A percentile compares a stretch with the other conserved stretches of the same genome.
These are phyloP conservation scores for Leccinum longicurvipes DNA, from an alignment of 768 basidiomycete species.

Conservation along the genomic window DNA sequence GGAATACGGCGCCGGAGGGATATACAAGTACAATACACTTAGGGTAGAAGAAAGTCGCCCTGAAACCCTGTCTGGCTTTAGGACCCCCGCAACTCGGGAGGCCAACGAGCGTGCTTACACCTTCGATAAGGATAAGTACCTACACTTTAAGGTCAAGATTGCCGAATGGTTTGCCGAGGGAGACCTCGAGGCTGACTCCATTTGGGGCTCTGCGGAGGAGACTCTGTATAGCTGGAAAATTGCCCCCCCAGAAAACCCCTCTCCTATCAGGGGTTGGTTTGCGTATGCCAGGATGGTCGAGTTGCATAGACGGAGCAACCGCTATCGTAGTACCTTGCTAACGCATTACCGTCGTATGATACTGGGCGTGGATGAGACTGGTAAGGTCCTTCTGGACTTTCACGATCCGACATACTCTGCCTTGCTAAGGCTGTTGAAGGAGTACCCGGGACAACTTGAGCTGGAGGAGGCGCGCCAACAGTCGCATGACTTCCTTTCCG, in stretches of 20 bases:
- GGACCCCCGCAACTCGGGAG: too few relatives aligned
- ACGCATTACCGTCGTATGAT: background rate
- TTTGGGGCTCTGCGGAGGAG: too few relatives aligned
- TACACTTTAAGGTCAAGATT: too few relatives aligned
- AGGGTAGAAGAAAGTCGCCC: too few relatives aligned
- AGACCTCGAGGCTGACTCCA: too few relatives aligned
- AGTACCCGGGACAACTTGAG: background rate
- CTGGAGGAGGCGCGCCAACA: too few relatives aligned
- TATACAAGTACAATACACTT: background rate
- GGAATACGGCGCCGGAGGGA: background rate
- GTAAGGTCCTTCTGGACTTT: background rate
- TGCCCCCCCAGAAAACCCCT: background rate
- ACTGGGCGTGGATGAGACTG: background rate
- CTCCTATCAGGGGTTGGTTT: background rate
- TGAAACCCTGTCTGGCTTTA: too few relatives aligned
- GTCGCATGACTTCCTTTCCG: background rate
- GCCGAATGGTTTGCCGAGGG: too few relatives aligned
- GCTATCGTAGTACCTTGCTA: background rate
- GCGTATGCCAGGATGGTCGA: background rate
- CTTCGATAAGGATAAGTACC: too few relatives aligned
- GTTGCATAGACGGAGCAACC: background rate
- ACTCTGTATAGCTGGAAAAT: background rate
- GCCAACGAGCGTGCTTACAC: too few relatives aligned
- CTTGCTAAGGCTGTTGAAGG: background rate
- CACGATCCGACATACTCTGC: background rate